Base-by-base conservation (phyloP, 2,329 filamentous ascomycete genomes). In the Acrodontium crateriforme region DNA sequence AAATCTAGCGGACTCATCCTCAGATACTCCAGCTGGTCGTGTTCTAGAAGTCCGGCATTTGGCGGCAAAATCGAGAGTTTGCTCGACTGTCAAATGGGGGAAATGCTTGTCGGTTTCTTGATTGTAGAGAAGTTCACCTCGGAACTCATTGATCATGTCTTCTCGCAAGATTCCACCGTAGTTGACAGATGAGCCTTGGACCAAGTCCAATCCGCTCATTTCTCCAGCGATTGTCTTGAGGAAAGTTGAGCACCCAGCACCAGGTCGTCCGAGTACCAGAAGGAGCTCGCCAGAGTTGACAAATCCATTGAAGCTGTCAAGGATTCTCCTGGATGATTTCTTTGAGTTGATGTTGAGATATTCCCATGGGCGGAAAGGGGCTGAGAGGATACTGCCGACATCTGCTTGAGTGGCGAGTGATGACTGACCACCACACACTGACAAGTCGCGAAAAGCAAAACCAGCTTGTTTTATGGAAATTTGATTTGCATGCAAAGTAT, bases 11-110 rank as follows among this genome's bases (percentile, higher is more conserved):
- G 60, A 60, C 6, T 69, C 61, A 18, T 67, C 59, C 2, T 48
- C 32, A 4, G 52, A 58, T 2, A 49, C 41, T 15, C 42, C 49
- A 4, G 48, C 39, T 3, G 54, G 39, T 31, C 58, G 37, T 49
- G 53, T 29, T 38, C 59, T 43, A 9, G 67, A 67, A 3, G 64
- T 62, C 24, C 67, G 58, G 10, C 63, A 58, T 9, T 61, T 55
- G 2, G 67, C 63, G 3, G 68, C 68, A 35, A 71, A 71, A 21
- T 63, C 57, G 15, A 71, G 52, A 0, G 68, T 71, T 31, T 70
- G 55, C 0, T 64, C 61, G 2, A 70, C 65, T 3, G 67, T 67
- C n/a, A 71, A 50, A 39, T 67, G 62, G 2, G 68, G 65, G 31
- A 71, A 71, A 22, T 22, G 20, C 5, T 22, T 12, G 8, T 22